phyloP scores from a whole-genome alignment of 169 alveolate species.

The Plasmodium sp. region DNA sequence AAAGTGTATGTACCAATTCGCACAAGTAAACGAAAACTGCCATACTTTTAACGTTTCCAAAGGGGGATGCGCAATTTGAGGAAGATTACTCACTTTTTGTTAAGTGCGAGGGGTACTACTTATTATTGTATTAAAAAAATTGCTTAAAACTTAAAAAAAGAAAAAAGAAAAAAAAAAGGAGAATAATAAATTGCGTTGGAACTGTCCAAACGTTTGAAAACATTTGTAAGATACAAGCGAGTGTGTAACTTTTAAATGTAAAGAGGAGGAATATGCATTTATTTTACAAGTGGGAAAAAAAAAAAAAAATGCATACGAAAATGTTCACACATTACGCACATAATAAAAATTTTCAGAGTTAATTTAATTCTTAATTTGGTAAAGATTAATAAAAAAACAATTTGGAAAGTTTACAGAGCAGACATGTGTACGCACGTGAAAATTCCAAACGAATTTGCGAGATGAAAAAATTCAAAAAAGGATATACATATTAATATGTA shows the following conservation, averaged over 20 bases:
- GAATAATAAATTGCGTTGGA: neutral
- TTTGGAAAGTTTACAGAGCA: neutral
- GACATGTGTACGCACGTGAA: neutral
- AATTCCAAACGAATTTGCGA: neutral
- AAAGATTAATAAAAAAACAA: slow-evolving; percentile 14
- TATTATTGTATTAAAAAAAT: slow-evolving; percentile 21
- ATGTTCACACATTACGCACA: neutral
- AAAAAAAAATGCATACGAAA: neutral
- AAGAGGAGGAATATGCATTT: neutral
- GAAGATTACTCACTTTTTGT: neutral
- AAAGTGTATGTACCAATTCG: neutral
- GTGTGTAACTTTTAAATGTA: neutral
- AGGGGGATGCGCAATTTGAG: neutral
- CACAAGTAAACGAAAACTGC: neutral
- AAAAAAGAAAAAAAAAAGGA: neutral
- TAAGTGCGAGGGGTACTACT: neutral
- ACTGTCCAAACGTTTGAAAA: neutral
- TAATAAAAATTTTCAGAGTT: neutral
- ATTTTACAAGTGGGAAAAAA: neutral
- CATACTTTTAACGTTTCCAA: neutral
- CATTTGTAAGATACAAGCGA: neutral
- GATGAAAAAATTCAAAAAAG: neutral
- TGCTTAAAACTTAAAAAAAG: slow-evolving; percentile 23
- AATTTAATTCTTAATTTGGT: neutral
- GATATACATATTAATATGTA: neutral